Evolutionary conservation across 352 stramenopile genomes (phyloP).

Genomic region (Blastocystis sp.): DNA sequence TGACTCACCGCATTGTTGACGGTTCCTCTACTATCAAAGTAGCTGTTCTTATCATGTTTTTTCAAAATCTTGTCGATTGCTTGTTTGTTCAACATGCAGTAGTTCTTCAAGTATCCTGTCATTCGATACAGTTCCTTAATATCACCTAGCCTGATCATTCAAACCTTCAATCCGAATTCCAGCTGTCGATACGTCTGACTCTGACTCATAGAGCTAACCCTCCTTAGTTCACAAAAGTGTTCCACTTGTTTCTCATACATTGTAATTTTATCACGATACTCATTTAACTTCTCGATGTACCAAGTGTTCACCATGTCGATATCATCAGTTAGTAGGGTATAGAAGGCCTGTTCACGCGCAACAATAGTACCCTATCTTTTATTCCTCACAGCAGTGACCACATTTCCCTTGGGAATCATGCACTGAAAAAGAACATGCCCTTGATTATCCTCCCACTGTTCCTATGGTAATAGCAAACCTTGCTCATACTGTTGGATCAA

Average conservation of each 20-base stretch:
- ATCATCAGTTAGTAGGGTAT: background rate
- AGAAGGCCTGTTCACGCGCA: constrained; percentile 35
- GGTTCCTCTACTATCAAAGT: constrained; percentile 40
- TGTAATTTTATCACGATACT: background rate
- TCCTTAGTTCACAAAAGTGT: constrained; percentile 36
- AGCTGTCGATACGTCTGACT: constrained; percentile 48
- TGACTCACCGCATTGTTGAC: constrained; percentile 52
- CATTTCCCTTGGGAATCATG: constrained; percentile 19
- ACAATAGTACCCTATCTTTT: background rate
- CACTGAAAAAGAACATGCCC: constrained; percentile 32
- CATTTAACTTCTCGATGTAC: constrained; percentile 33
- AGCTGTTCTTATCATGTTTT: constrained; percentile 67
- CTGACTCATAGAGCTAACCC: background rate
- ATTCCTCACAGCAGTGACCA: background rate
- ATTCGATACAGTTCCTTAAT: constrained; percentile 56
- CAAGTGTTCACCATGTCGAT: constrained; percentile 64
- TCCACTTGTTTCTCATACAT: constrained; percentile 59
- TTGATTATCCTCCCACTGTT: constrained; percentile 40
- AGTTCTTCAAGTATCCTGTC: constrained; percentile 62
- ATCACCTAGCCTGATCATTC: too few species aligned
- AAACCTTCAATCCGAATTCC: constrained; percentile 38
- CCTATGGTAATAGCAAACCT: background rate
- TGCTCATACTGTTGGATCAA: background rate
- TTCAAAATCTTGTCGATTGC: constrained; percentile 67
- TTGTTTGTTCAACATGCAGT: constrained; percentile 65